Conservation (phyloP, 495 filamentous ascomycete genomes). For the Hypoxylon lienhwacheense region DNA sequence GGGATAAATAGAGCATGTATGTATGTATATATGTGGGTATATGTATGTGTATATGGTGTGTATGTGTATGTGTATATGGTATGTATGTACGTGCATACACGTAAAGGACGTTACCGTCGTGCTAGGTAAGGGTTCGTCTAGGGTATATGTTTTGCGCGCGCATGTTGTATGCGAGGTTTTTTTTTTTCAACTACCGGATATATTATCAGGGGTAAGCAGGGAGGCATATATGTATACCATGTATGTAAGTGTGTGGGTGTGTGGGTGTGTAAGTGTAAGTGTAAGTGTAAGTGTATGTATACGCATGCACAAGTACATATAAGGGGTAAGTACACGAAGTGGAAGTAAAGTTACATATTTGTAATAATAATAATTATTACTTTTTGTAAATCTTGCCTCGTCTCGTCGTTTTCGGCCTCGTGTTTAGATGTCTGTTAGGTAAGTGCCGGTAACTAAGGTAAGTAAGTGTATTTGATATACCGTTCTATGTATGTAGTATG, state of each 20-base stretch:
- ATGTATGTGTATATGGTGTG: neutral
- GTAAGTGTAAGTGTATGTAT: conserved; percentile 1
- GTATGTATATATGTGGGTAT: neutral
- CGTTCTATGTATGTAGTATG: too few relatives aligned
- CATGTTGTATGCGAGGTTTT: too few relatives aligned
- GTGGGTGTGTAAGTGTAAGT: neutral
- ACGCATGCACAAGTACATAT: neutral
- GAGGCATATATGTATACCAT: neutral
- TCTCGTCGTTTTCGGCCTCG: too few relatives aligned
- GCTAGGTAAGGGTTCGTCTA: too few relatives aligned
- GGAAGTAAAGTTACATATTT: neutral
- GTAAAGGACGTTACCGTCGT: too few relatives aligned
- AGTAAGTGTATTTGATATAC: too few relatives aligned
- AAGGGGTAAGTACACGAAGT: neutral
- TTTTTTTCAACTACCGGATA: too few relatives aligned
- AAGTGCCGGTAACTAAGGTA: too few relatives aligned
- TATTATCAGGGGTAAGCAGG: neutral
- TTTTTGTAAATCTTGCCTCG: too few relatives aligned
- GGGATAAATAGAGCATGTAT: neutral
- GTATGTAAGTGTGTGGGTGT: neutral
- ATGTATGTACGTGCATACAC: neutral
- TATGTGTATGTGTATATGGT: neutral
- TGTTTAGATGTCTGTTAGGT: too few relatives aligned
- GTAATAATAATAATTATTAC: too few relatives aligned
- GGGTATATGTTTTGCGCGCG: too few relatives aligned